Evolutionary conservation across 257 asterid genomes (phyloP).

Genomic region (Coffea canephora): DNA sequence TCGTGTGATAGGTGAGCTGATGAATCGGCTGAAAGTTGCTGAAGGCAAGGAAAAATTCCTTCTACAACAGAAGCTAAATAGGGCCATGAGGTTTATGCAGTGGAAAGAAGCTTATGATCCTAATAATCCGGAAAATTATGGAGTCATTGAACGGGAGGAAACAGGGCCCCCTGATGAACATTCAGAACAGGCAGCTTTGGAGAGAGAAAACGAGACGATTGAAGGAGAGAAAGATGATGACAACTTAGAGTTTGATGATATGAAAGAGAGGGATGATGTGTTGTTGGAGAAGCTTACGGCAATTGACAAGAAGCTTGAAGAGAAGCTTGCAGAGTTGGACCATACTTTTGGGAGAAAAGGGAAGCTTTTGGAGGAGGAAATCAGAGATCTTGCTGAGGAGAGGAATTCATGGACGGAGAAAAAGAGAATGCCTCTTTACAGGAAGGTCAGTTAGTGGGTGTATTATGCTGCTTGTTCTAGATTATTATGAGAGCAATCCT

Average conservation of each 20-base stretch:
- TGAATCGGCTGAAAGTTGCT: constrained; percentile 82
- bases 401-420: constrained; percentile 82
- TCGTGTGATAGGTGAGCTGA: constrained; percentile 83
- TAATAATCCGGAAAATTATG: constrained; percentile 75
- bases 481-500: neutral
- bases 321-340: constrained; percentile 76
- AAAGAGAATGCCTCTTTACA: constrained; percentile 79
- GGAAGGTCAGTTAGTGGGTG: constrained; percentile 57
- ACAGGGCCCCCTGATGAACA: constrained; percentile 49
- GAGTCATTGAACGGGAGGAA: constrained; percentile 56
- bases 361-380: constrained; percentile 82
- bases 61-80: constrained; percentile 79
- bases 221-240: constrained; percentile 47
- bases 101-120: constrained; percentile 84
- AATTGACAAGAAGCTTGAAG: constrained; percentile 70
- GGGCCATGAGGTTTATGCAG: constrained; percentile 76
- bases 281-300: constrained; percentile 69
- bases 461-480: neutral
- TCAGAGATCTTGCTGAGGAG: constrained; percentile 94
- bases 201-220: constrained; percentile 43
- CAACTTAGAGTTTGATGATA: constrained; percentile 64
- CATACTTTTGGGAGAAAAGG: constrained; percentile 91
- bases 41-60: constrained; percentile 87
- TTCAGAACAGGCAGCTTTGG: constrained; percentile 45
- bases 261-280: constrained; percentile 75